These are phyloP conservation scores for Cladophialophora psammophila DNA, from an alignment of 2,329 filamentous ascomycete species.

Conservation along the genomic window DNA sequence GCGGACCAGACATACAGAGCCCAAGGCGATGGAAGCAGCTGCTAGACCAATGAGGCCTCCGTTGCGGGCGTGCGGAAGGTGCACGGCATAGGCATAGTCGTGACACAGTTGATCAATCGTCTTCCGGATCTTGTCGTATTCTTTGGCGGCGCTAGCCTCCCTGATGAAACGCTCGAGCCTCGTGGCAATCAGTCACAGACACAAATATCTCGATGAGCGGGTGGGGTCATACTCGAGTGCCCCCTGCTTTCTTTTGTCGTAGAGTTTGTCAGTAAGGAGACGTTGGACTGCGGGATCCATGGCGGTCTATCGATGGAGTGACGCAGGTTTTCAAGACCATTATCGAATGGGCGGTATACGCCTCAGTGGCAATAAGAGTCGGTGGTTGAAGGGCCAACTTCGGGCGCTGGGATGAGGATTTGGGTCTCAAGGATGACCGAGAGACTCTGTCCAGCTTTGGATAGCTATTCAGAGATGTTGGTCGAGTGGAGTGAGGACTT, in stretches of 20 bases:
- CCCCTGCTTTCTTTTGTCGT: slow-evolving; percentile 96
- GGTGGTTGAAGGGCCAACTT: neutral
- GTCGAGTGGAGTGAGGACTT: neutral
- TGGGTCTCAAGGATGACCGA: neutral
- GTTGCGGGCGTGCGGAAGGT: slow-evolving; percentile 95
- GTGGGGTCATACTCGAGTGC: slow-evolving; percentile 77
- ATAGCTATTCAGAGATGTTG: neutral
- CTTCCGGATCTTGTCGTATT: slow-evolving; percentile 80
- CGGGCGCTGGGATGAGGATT: neutral
- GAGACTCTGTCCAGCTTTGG: neutral
- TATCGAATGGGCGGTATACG: slow-evolving; percentile 21
- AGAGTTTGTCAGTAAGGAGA: slow-evolving; percentile 95
- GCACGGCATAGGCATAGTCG: slow-evolving; percentile 96
- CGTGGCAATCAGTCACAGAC: slow-evolving; percentile 28
- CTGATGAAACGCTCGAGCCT: slow-evolving; percentile 92
- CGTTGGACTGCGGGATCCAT: slow-evolving; percentile 94
- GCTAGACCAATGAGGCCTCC: slow-evolving; percentile 94
- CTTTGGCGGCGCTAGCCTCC: slow-evolving; percentile 76
- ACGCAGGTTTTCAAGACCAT: slow-evolving; percentile 25
- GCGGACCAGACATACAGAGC: slow-evolving; percentile 70
- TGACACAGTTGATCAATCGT: slow-evolving; percentile 97
- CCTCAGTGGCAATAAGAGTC: neutral
- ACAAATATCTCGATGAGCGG: slow-evolving; percentile 12
- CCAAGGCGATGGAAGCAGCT: slow-evolving; percentile 92
- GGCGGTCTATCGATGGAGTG: slow-evolving; percentile 28